A percentile compares a stretch with the other conserved stretches of the same genome.
Evolutionary conservation across 345 rosid species (phyloP).

Genomic region (Mangifera indica): DNA sequence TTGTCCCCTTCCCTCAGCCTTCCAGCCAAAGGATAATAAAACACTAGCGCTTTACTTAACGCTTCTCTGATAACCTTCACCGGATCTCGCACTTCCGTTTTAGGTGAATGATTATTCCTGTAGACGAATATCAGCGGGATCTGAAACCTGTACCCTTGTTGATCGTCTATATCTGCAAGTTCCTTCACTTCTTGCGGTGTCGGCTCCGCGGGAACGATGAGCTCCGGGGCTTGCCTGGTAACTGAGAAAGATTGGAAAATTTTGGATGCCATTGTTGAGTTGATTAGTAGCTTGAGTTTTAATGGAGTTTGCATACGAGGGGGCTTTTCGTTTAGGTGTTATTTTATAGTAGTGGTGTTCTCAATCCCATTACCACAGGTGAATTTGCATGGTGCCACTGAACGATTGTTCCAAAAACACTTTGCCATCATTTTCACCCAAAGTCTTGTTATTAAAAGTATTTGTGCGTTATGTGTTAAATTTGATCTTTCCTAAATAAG

Average conservation of each 20-base stretch:
- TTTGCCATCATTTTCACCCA: too few relatives aligned
- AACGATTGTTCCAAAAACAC: too few relatives aligned
- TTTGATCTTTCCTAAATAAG: too few relatives aligned
- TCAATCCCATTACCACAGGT: too few relatives aligned
- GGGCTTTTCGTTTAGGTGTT: too few relatives aligned
- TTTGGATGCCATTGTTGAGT: not conserved
- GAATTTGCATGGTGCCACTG: too few relatives aligned
- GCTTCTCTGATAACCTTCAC: constrained; percentile 1
- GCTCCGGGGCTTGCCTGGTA: not conserved
- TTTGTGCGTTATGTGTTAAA: too few relatives aligned
- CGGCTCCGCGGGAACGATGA: not conserved
- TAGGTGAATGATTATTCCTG: constrained; percentile 1
- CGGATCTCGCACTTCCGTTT: not conserved
- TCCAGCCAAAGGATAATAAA: constrained; percentile 14
- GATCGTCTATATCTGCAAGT: constrained; percentile 6
- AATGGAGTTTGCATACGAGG: too few relatives aligned
- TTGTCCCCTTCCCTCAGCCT: constrained; percentile 11
- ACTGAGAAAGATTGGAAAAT: not conserved
- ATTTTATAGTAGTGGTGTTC: too few relatives aligned
- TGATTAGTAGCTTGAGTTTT: not conserved
- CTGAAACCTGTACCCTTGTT: constrained; percentile 1
- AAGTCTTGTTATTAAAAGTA: too few relatives aligned
- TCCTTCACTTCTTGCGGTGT: not conserved
- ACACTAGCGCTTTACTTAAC: constrained; percentile 6
- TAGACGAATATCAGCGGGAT: not conserved